These are phyloP conservation scores for Suillus occidentalis DNA, from an alignment of 768 basidiomycete genomes.

Conservation along the genomic window DNA sequence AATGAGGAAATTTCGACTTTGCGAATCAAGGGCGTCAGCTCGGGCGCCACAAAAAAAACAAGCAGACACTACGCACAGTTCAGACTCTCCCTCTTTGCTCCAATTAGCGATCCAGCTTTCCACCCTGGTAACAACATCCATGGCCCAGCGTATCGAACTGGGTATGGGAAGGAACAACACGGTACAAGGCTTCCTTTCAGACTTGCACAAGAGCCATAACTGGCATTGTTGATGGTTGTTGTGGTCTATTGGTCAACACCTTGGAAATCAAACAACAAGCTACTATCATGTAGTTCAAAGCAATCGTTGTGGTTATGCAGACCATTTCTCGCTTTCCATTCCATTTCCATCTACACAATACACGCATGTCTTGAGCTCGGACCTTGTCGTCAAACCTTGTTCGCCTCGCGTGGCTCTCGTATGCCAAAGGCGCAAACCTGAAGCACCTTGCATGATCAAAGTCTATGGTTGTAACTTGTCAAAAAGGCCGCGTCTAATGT, in stretches of 20 bases:
- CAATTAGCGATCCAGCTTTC: slow-evolving; percentile 51
- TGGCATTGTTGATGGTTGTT: slow-evolving; percentile 26
- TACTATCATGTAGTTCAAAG: no score
- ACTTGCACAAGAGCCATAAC: slow-evolving; percentile 19
- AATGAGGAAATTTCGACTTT: slow-evolving; percentile 62
- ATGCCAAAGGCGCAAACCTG: neutral
- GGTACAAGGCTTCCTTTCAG: slow-evolving; percentile 9
- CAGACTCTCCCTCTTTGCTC: slow-evolving; percentile 57
- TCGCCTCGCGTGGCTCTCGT: neutral
- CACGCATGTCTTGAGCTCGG: neutral
- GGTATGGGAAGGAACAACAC: slow-evolving; percentile 17
- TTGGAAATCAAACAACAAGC: neutral
- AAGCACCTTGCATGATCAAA: neutral
- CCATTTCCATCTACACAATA: neutral
- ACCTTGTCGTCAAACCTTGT: neutral
- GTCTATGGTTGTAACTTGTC: neutral
- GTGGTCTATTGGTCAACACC: slow-evolving; percentile 22
- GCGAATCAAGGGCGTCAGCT: slow-evolving; percentile 17
- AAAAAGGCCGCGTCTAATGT: neutral
- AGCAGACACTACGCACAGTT: slow-evolving; percentile 49
- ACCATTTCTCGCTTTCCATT: neutral
- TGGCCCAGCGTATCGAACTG: slow-evolving; percentile 27
- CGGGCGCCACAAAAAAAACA: slow-evolving; percentile 17
- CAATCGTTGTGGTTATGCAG: neutral
- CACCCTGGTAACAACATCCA: slow-evolving; percentile 63